Percentiles rank a stretch among this genome's conserved stretches.
phyloP scores from a whole-genome alignment of 2,329 filamentous ascomycete genomes.

The Cadophora sp. region DNA sequence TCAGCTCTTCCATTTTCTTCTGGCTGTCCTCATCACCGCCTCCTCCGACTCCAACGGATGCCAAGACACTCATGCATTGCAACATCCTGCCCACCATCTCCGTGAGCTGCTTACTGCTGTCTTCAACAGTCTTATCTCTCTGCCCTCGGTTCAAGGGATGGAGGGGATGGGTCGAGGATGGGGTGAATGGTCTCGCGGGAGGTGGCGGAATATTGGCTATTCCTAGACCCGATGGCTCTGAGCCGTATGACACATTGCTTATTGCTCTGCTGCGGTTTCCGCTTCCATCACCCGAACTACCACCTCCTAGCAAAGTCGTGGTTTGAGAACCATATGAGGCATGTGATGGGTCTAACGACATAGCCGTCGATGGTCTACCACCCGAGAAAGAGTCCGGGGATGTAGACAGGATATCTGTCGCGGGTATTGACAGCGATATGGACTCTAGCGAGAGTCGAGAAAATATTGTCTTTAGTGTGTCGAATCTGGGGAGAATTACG shows the following conservation, averaged over 20 bases:
- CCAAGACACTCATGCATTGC: conserved; percentile 92
- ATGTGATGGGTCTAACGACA: conserved; percentile 75
- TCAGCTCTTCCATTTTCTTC: conserved; percentile 81
- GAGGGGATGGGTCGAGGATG: conserved; percentile 40
- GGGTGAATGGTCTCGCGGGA: conserved; percentile 43
- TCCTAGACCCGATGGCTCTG: conserved; percentile 45
- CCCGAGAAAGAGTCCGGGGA: conserved; percentile 55
- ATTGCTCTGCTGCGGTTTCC: conserved; percentile 78
- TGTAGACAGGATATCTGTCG: conserved; percentile 53
- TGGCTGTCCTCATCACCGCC: conserved; percentile 70
- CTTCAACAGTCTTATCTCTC: conserved; percentile 59
- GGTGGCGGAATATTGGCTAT: conserved; percentile 40
- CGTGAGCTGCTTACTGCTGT: conserved; percentile 78
- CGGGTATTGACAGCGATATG: conserved; percentile 53
- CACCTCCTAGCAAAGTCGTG: conserved; percentile 73
- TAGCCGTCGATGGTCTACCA: conserved; percentile 73
- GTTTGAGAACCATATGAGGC: conserved; percentile 81
- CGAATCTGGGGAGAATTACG: conserved; percentile 87
- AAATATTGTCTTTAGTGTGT: conserved; percentile 87
- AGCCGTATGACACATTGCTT: conserved; percentile 78
- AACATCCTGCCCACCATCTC: conserved; percentile 96
- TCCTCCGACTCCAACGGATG: conserved; percentile 64
- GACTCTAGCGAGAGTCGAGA: conserved; percentile 86
- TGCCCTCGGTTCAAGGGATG: conserved; percentile 30
- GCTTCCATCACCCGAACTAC: conserved; percentile 57